Evolutionary conservation across 2,329 filamentous ascomycete species (phyloP).

Genomic region (Colletotrichum brevisporum): DNA sequence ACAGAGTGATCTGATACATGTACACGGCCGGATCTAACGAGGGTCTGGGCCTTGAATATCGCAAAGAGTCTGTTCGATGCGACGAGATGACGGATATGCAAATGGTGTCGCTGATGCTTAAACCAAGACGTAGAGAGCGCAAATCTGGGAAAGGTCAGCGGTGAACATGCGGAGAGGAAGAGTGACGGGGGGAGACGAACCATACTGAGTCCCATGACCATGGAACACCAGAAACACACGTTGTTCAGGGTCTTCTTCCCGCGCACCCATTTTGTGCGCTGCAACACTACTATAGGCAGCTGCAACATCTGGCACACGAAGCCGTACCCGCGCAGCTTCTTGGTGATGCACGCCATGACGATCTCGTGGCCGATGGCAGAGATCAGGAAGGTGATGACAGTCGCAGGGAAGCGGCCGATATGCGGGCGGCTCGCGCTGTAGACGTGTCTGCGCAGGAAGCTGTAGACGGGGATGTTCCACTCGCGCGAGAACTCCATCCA

Average conservation of each 20-base stretch:
- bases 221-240: slow-evolving; percentile 90
- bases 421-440: slow-evolving; percentile 86
- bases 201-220: slow-evolving; percentile 88
- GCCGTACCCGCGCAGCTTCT: slow-evolving; percentile 95
- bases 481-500: slow-evolving; percentile 97
- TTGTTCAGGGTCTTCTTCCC: slow-evolving; percentile 87
- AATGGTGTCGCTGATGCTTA: slow-evolving; percentile 43
- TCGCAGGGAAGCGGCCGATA: slow-evolving; percentile 83
- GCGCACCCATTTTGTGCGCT: slow-evolving; percentile 83
- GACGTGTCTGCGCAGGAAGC: slow-evolving; percentile 94
- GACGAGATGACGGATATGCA: slow-evolving; percentile 5
- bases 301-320: slow-evolving; percentile 97
- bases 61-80: background rate
- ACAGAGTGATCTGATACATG: slow-evolving; percentile 17
- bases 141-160: slow-evolving; percentile 57
- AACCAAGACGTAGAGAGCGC: slow-evolving; percentile 67
- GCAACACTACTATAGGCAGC: slow-evolving; percentile 92
- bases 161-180: background rate
- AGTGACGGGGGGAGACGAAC: slow-evolving; percentile 62
- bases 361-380: slow-evolving; percentile 92
- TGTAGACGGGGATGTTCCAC: slow-evolving; percentile 98
- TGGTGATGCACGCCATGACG: slow-evolving; percentile 97
- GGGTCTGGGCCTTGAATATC: background rate
- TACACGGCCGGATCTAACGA: background rate
- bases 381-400: slow-evolving; percentile 91